phyloP scores from a whole-genome alignment of 768 basidiomycete species.

The Rossbeevera mucosa region DNA sequence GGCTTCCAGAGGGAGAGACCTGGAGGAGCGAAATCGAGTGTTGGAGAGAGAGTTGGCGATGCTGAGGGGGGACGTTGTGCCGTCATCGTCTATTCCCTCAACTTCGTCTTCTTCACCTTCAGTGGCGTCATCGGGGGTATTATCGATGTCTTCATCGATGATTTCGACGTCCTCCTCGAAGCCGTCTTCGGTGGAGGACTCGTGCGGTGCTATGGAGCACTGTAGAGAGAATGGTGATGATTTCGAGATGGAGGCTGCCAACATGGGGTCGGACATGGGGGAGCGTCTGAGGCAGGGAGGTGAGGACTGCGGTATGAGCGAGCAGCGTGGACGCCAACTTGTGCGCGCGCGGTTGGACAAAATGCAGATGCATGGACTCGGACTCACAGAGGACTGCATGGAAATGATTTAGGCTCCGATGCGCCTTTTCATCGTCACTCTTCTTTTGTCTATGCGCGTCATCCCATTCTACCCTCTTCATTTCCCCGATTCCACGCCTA shows the following conservation, averaged over 20 bases:
- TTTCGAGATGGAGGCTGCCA: conserved; percentile 19
- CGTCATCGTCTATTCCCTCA: conserved; percentile 10
- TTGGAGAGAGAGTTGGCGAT: conserved; percentile 29
- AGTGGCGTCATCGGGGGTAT: conserved; percentile 10
- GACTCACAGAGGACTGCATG: conserved; percentile 13
- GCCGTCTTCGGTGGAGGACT: conserved; percentile 5
- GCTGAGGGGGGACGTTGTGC: conserved; percentile 15
- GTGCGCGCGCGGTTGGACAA: conserved; percentile 17
- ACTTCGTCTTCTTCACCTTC: conserved; percentile 19
- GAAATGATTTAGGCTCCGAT: conserved; percentile 12
- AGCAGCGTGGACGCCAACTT: conserved; percentile 17
- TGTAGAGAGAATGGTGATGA: conserved; percentile 5
- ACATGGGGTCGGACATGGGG: neutral
- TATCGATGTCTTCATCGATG: conserved; percentile 18
- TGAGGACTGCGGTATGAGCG: neutral
- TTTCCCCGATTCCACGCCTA: neutral
- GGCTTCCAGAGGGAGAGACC: conserved; percentile 70
- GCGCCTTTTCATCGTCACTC: neutral
- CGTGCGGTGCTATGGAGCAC: neutral
- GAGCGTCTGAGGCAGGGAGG: conserved; percentile 4
- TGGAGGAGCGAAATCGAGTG: conserved; percentile 64
- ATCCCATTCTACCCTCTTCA: neutral
- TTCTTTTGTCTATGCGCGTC: neutral
- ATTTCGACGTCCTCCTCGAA: conserved; percentile 6
- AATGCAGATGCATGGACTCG: conserved; percentile 2